Base-by-base conservation (phyloP, 192 early-diverging fungal species). In the Podila horticola region DNA sequence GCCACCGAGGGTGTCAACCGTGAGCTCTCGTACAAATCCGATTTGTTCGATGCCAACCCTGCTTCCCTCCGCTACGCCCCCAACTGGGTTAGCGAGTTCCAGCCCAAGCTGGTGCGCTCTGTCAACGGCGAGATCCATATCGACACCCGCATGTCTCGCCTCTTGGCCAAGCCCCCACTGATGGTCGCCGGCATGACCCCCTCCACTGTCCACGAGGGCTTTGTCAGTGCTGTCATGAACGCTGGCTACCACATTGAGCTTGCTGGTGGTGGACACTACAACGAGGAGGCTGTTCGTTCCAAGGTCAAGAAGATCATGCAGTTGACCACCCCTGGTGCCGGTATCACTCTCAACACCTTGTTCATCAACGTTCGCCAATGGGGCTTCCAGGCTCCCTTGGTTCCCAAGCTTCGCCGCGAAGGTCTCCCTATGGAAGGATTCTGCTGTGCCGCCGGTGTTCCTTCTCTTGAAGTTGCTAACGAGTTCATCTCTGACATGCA, bases 111-210 rank as follows among this genome's bases (percentile, higher is more conserved):
- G 52, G 91, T 97, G 58, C 87, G 91, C 49, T 89, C 92, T 45
- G 83, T 90, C 8, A 90, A 91, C 58, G 91, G 89, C 66, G 75
- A 89, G 50, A 71, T 97, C 29, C 96, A 97, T 69, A 84, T 98
- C 22, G 96, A 96, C 82, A 95, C 95, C 20, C 86, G 87, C 9
- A 95, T 98, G 92, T 91, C 90, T 34, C 91, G 94, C 36, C 86
- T 96, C n/a, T 72, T 96, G 55, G 92, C 93, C 58, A 92, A 94
- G 84, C 93, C 97, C 9, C 94, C 97, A 50, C 74, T 98, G 38
- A 97, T 97, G 97, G 95, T 97, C 58, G 94, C 94, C 26, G 97
- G 97, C 38, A 97, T 97, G 96, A 95, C 94, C 2, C 96, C 95
- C 6, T 93, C 92, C 6, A 97, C 97, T 8, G 91, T 89, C 71